Conservation (phyloP, 768 basidiomycete genomes). For the Botryobasidium botryosum region DNA sequence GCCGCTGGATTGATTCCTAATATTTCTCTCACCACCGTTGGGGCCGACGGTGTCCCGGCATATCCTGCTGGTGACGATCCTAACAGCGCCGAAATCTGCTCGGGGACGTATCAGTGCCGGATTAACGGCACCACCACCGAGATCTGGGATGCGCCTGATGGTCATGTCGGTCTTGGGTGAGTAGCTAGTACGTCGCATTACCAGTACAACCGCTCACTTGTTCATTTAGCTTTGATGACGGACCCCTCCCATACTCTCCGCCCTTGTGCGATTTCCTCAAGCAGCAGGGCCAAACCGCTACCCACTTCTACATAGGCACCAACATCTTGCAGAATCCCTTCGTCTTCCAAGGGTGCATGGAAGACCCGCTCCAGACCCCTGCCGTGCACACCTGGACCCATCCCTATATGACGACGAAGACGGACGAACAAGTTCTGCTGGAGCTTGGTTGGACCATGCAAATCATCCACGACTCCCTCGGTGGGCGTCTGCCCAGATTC, state of each 20-base stretch:
- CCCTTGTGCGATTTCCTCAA: constrained; percentile 20
- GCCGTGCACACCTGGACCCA: constrained; percentile 22
- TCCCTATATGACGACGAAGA: constrained; percentile 24
- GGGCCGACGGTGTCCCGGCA: constrained; percentile 12
- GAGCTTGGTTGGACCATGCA: constrained; percentile 26
- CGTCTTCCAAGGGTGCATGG: constrained; percentile 18
- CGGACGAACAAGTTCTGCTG: constrained; percentile 24
- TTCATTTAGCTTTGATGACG: constrained; percentile 19
- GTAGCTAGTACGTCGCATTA: too few species aligned
- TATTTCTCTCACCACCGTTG: constrained; percentile 9
- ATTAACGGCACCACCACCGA: constrained; percentile 11
- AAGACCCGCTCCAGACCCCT: too few species aligned
- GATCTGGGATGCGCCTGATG: constrained; percentile 21
- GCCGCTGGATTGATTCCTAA: constrained; percentile 19
- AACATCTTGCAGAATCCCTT: constrained; percentile 19
- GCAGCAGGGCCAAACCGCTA: constrained; percentile 19
- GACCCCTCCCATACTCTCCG: constrained; percentile 14
- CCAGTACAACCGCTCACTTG: too few species aligned
- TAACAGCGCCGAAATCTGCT: constrained; percentile 16
- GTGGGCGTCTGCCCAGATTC: constrained; percentile 21
- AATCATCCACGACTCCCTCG: constrained; percentile 21
- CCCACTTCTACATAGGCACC: constrained; percentile 25
- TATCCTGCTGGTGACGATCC: constrained; percentile 5
- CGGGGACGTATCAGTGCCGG: constrained; percentile 32
- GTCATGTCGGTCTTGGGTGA: constrained; percentile 15